Conservation (phyloP, 164 flowering plant species). For the Cinnamomum chago region DNA sequence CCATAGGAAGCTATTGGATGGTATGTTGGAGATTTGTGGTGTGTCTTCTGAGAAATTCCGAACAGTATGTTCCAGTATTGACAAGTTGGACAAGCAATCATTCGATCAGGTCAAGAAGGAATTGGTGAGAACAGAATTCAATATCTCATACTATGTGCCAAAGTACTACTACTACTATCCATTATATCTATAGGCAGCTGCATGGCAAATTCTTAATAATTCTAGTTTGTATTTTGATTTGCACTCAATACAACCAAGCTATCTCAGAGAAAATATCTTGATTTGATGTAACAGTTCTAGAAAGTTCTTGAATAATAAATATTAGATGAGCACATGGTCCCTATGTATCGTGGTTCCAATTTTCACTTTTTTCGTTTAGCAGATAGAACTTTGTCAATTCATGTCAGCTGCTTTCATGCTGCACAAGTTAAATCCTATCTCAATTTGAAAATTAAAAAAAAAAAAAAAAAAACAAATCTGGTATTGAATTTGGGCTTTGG, state of each 20-base stretch:
- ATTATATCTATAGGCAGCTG: background rate
- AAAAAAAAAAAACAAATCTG: no score
- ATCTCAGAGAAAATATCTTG: background rate
- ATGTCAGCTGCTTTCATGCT: no score
- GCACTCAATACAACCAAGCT: background rate
- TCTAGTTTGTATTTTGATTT: background rate
- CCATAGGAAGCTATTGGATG: constrained; percentile 86
- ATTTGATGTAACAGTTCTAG: background rate
- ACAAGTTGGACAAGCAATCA: constrained; percentile 90
- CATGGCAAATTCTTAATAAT: background rate
- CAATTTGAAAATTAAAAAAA: no score
- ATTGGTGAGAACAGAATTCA: constrained; percentile 48
- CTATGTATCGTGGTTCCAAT: background rate
- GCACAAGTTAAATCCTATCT: no score
- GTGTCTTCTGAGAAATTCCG: constrained; percentile 88
- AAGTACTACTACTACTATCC: background rate
- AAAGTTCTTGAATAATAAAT: background rate
- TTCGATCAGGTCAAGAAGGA: constrained; percentile 79
- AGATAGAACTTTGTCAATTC: no score
- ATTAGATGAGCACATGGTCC: background rate
- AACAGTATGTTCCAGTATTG: constrained; percentile 94
- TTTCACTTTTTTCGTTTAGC: no score
- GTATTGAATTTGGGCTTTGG: no score
- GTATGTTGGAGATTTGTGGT: constrained; percentile 94
- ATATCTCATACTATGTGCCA: background rate